These are phyloP conservation scores for Auriscalpium microsporum DNA, from an alignment of 768 basidiomycete genomes.

Conservation along the genomic window DNA sequence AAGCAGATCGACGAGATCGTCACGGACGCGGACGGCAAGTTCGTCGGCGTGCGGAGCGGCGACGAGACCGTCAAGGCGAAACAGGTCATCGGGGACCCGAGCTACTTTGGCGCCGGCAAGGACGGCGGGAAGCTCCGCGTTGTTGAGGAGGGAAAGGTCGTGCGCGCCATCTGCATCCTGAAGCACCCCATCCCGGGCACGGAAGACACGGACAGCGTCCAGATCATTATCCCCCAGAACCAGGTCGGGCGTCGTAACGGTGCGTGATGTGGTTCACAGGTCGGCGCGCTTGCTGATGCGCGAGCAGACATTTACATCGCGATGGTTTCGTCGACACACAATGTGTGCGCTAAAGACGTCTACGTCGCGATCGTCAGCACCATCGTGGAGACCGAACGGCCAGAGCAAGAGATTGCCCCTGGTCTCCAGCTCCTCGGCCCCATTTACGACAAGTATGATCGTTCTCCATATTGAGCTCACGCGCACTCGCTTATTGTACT, in stretches of 20 bases:
- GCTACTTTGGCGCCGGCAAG: conserved; percentile 81
- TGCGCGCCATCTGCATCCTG: conserved; percentile 94
- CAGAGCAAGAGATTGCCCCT: conserved; percentile 88
- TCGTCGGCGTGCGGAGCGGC: conserved; percentile 85
- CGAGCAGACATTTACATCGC: conserved; percentile 95
- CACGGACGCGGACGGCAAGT: conserved; percentile 77
- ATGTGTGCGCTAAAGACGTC: conserved; percentile 92
- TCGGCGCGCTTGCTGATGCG: conserved; percentile 4
- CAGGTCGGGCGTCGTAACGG: conserved; percentile 92
- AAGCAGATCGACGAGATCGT: conserved; percentile 89
- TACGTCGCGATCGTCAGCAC: conserved; percentile 98
- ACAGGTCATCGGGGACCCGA: conserved; percentile 95
- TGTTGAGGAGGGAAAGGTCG: conserved; percentile 87
- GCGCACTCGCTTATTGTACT: background rate
- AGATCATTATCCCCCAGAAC: conserved; percentile 98
- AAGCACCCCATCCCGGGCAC: conserved; percentile 98
- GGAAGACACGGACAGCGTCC: conserved; percentile 88
- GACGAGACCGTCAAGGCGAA: conserved; percentile 94
- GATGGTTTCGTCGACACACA: conserved; percentile 93
- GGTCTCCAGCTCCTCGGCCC: conserved; percentile 87
- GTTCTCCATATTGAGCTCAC: background rate
- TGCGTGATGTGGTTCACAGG: conserved; percentile 28
- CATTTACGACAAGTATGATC: conserved; percentile 83
- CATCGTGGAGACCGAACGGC: conserved; percentile 89
- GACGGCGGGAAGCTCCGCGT: conserved; percentile 79